A percentile compares a stretch with the other conserved stretches of the same genome.
phyloP scores from a whole-genome alignment of 2,329 filamentous ascomycete species.

The Trichoderma sp. region DNA sequence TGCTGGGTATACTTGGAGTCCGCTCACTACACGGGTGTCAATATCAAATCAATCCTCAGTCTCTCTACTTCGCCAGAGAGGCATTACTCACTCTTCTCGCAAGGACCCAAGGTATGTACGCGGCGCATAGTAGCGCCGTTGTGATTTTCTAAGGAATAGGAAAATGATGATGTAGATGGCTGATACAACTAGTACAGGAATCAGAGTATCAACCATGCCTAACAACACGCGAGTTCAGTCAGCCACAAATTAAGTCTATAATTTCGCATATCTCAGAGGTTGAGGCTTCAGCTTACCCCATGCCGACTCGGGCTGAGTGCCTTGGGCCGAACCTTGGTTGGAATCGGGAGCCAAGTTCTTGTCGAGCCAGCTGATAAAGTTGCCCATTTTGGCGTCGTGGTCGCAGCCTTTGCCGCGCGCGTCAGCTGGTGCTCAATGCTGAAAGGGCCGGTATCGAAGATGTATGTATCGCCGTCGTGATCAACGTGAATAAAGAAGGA shows the following conservation, averaged over 20 bases:
- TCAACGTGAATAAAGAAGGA: not conserved
- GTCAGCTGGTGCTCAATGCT: not conserved
- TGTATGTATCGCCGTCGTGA: not conserved
- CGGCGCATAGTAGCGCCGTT: conserved; percentile 59
- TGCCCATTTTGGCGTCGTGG: conserved; percentile 41
- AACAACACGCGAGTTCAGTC: conserved; percentile 7
- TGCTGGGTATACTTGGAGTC: conserved; percentile 58
- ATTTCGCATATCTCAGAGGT: too few species aligned
- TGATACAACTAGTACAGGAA: conserved; percentile 56
- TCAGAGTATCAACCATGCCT: conserved; percentile 55
- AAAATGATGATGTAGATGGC: conserved; percentile 57
- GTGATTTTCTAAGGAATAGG: conserved; percentile 52
- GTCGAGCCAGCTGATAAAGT: conserved; percentile 47
- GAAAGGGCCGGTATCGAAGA: not conserved
- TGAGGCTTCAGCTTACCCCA: conserved; percentile 39
- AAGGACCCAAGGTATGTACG: conserved; percentile 56
- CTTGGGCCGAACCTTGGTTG: conserved; percentile 34
- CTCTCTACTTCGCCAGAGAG: not conserved
- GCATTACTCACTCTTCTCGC: conserved; percentile 50
- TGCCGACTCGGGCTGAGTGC: conserved; percentile 39
- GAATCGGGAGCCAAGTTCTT: conserved; percentile 36
- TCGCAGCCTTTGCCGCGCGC: conserved; percentile 26
- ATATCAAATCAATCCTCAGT: not conserved
- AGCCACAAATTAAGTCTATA: not conserved
- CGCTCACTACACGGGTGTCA: conserved; percentile 51